Conservation (phyloP, 2,329 filamentous ascomycete genomes). For the Beauveria australis region DNA sequence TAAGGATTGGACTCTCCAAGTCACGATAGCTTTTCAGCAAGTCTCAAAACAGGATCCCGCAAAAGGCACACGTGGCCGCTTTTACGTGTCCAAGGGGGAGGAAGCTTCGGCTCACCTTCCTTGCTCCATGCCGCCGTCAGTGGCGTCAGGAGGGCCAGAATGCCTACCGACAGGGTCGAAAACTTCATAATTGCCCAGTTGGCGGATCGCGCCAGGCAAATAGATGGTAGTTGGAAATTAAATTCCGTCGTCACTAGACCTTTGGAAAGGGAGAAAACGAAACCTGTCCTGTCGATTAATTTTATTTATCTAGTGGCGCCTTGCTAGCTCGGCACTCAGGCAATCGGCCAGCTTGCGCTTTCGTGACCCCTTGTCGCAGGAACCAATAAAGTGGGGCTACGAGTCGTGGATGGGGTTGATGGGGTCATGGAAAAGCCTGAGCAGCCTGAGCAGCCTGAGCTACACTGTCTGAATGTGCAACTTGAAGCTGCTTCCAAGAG, state of each 20-base stretch:
- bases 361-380: conserved; percentile 3
- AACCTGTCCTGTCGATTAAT: neutral
- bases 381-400: neutral
- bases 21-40: neutral
- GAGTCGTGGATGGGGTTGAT: too few species aligned
- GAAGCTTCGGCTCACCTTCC: conserved; percentile 52
- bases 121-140: conserved; percentile 74
- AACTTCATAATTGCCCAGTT: conserved; percentile 59
- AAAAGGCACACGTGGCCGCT: conserved; percentile 4
- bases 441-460: too few species aligned
- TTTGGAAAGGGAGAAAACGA: neutral
- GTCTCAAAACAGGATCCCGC: neutral
- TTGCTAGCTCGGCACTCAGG: neutral
- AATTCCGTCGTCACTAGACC: neutral
- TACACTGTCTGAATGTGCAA: too few species aligned
- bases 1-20: neutral
- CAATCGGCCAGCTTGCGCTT: conserved; percentile 9
- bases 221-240: conserved; percentile 2
- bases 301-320: conserved; percentile 5
- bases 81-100: neutral
- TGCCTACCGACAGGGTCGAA: conserved; percentile 56
- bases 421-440: too few species aligned
- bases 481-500: too few species aligned
- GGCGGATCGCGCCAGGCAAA: neutral
- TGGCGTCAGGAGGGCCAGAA: conserved; percentile 59